Evolutionary conservation across 306 rosid genomes (phyloP).

Genomic region (Myrica gale): DNA sequence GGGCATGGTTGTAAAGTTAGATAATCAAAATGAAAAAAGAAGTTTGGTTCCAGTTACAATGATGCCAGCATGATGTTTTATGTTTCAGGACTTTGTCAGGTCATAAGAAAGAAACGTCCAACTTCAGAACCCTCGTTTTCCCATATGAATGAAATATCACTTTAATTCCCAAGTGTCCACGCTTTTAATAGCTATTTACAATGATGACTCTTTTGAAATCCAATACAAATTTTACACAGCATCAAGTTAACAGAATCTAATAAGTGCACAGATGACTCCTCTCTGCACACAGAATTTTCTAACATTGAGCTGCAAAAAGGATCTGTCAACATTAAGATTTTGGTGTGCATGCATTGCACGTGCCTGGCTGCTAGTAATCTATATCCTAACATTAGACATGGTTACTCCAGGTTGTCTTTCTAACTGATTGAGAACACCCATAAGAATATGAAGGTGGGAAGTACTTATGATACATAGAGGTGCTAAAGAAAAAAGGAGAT

Average conservation of each 20-base stretch:
- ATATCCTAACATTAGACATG: not conserved
- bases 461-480: not conserved
- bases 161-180: not conserved
- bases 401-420: not conserved
- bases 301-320: not conserved
- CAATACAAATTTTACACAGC: not conserved
- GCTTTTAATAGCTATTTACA: not conserved
- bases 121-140: no score
- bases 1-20: not conserved
- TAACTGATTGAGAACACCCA: not conserved
- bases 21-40: not conserved
- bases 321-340: not conserved
- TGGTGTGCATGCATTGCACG: not conserved
- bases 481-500: not conserved
- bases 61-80: not conserved
- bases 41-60: not conserved
- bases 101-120: not conserved
- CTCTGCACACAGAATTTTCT: not conserved
- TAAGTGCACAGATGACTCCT: not conserved
- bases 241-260: not conserved
- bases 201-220: not conserved
- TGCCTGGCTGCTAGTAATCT: not conserved
- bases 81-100: not conserved
- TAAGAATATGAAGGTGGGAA: not conserved
- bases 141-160: no score